Conservation (phyloP, 2,329 filamentous ascomycete genomes). For the Penicillium verrucosum region DNA sequence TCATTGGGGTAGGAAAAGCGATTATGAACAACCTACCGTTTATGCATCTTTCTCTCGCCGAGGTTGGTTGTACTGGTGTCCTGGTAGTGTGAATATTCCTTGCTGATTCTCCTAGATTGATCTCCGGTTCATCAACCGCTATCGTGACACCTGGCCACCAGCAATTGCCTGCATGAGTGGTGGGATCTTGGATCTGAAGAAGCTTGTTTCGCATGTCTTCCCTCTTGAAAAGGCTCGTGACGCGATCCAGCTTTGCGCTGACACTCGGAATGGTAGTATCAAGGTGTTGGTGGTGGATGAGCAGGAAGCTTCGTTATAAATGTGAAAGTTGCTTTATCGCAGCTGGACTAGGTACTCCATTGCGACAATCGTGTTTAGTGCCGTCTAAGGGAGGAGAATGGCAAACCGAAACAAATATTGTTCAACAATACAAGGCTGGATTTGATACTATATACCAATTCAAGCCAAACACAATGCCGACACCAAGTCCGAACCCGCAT, state of each 20-base stretch:
- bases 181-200: slow-evolving; percentile 59
- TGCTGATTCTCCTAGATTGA: slow-evolving; percentile 51
- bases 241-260: slow-evolving; percentile 54
- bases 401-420: not conserved
- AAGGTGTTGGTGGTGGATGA: slow-evolving; percentile 61
- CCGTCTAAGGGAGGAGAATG: not conserved
- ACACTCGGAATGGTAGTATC: slow-evolving; percentile 54
- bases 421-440: not conserved
- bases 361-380: too few relatives aligned
- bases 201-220: slow-evolving; percentile 61
- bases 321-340: not conserved
- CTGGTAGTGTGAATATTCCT: not conserved
- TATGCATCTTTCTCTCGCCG: slow-evolving; percentile 62
- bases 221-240: slow-evolving; percentile 60
- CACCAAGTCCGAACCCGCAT: not conserved
- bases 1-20: slow-evolving; percentile 61
- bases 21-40: slow-evolving; percentile 65
- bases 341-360: not conserved
- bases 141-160: slow-evolving; percentile 66
- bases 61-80: slow-evolving; percentile 32
- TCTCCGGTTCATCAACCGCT: slow-evolving; percentile 68
- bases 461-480: not conserved
- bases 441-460: not conserved
- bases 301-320: slow-evolving; percentile 26
- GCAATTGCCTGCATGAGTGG: slow-evolving; percentile 61